phyloP scores from a whole-genome alignment of 2,329 filamentous ascomycete species.

The Raffaelea arxii region DNA sequence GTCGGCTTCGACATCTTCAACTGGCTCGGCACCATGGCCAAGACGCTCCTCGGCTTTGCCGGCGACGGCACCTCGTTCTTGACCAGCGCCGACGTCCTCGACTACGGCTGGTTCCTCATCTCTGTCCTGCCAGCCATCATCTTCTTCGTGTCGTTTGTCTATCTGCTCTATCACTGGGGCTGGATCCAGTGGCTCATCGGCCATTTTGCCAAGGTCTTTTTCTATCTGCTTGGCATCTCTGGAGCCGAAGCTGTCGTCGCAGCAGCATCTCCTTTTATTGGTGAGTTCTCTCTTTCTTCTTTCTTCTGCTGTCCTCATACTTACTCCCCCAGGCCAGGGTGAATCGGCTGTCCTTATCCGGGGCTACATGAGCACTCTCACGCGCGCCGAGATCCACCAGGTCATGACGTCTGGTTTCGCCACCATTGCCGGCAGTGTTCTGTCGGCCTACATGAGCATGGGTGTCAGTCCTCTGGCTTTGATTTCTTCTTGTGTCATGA shows the following conservation, averaged over 20 bases:
- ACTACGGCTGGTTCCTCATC: conserved; percentile 59
- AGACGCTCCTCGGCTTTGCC: conserved; percentile 67
- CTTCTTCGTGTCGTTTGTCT: conserved; percentile 91
- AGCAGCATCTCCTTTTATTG: conserved; percentile 86
- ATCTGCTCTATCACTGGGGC: conserved; percentile 72
- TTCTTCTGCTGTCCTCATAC: no score
- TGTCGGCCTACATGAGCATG: conserved; percentile 77
- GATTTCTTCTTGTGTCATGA: conserved; percentile 91
- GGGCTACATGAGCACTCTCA: conserved; percentile 78
- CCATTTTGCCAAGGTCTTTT: conserved; percentile 86
- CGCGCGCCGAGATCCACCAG: conserved; percentile 80
- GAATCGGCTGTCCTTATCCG: conserved; percentile 89
- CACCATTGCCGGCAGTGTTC: conserved; percentile 79
- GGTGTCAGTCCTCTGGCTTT: conserved; percentile 78
- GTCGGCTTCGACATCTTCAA: conserved; percentile 68
- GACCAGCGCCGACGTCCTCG: conserved; percentile 33
- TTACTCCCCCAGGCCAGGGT: no score
- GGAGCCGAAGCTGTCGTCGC: conserved; percentile 91
- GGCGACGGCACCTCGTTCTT: conserved; percentile 65
- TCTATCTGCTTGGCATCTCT: conserved; percentile 78
- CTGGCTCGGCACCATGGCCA: conserved; percentile 71
- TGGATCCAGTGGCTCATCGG: conserved; percentile 81
- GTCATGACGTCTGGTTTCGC: conserved; percentile 89
- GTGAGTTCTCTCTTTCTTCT: no score
- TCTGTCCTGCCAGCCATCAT: conserved; percentile 83